Evolutionary conservation across 768 basidiomycete genomes (phyloP), one percentile per base, ranked within the genome.

Genomic region (Russula compacta): DNA sequence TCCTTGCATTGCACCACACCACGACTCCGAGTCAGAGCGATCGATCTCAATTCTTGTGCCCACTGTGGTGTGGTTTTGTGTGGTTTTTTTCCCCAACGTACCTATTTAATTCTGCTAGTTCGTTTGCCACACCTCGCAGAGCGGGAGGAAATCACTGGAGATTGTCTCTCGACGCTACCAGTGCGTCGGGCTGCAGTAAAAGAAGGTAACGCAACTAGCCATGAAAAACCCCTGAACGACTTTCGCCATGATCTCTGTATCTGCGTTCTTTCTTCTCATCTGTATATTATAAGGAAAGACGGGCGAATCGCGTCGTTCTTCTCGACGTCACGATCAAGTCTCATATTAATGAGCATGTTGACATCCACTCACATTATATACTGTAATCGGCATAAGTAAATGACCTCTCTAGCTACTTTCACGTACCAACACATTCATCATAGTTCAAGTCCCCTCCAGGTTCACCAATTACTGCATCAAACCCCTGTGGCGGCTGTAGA

Each of bases 301-400:
- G 68, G 62, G 11, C 69, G 64, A 42, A 69, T 69, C 2, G 69
- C 69, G 32, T 69, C 69, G 43, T 69, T 68, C 68, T 69, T 49
- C 50, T 14, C 40, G 42, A 29, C 24, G 19, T 39, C 36, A 6
- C 10, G 5, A 50, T 65, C 21, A 66, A 3, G 54, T n/a, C 52
- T 40, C 21, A 12, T 44, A n/a, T 42, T 4, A 14, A 11, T 50
- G 17, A 24, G 14, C n/a, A n/a, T 44, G 11, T 11, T 42, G 11
- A 47, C 33, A 19, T 19, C 8, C 29, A 55, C 61, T 61, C 51
- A 67, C 67, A 44, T 52, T 58, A 43, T 68, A 67, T 5, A 68
- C 64, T 68, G 47, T 19, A 53, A 50, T 39, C 4, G 17, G 40
- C 29, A 14, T 44, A 53, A 35, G 12, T n/a, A 15, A 58, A 21